Base-by-base conservation (phyloP, 768 basidiomycete species). In the Multifurca ochricompacta region DNA sequence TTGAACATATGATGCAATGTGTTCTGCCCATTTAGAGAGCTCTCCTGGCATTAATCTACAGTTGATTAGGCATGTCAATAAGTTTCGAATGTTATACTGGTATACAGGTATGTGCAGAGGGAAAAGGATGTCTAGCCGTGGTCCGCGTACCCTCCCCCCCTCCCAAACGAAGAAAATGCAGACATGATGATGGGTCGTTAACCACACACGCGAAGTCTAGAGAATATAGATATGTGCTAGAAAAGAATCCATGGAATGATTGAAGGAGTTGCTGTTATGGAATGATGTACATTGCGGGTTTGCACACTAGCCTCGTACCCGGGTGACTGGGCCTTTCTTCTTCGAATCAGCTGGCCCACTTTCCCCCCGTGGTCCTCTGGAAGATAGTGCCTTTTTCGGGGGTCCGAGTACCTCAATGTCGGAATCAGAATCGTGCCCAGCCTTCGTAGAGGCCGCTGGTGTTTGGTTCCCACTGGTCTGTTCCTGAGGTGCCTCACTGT, bases 371-470 rank as follows among this genome's bases (percentile, higher is more conserved):
- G 32, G 6, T 32, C 16, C 50, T n/a, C 28, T 56, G 49, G 43
- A 46, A 16, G 32, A 9, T 2, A 40, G 25, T 16, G 34, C 9
- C 59, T 58, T 54, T 16, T 53, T 44, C 3, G 48, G 43, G 2
- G 47, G 23, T 11, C 47, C 48, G 40, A 61, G 48, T 2, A 61
- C 58, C 27, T 56, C 58, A 27, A 61, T 54, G 31, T 61, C 59
- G 32, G 56, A 59, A 43, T 61, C 59, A 2, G 52, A 48, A 6
- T 59, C 59, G 30, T 49, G 11, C 1, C 47, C 51, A 3, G 59
- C 55, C 37, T 42, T 56, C 8, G 50, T 23, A 16, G 59, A 53
- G 27, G 32, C 48, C 16, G 57, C 49, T 4, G 58, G 57, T 2
- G 56, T 51, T n/a, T 27, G 42, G 10, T 35, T 49, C 32, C 39